These are phyloP conservation scores for Raffaelea deltoideospora DNA, from an alignment of 2,329 filamentous ascomycete genomes.

Conservation along the genomic window DNA sequence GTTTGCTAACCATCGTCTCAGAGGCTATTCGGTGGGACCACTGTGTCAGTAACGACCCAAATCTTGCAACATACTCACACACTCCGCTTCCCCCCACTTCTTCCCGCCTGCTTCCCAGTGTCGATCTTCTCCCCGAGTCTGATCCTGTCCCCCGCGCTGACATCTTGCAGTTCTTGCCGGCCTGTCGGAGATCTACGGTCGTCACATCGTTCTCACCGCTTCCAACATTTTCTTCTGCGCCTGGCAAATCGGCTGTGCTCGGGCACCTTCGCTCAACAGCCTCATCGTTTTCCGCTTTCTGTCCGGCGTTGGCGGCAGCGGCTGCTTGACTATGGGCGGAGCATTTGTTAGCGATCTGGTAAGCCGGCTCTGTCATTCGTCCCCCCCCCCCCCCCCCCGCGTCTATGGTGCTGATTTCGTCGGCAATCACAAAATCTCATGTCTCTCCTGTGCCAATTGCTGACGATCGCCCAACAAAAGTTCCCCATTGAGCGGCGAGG, in stretches of 20 bases:
- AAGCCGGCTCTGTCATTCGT: conserved; percentile 15
- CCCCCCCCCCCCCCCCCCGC: too few species aligned
- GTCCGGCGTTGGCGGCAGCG: conserved; percentile 9
- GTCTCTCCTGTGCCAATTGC: not conserved
- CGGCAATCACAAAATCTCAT: not conserved
- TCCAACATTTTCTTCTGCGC: conserved; percentile 50
- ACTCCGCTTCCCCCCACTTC: too few species aligned
- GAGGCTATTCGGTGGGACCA: conserved; percentile 43
- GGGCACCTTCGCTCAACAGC: conserved; percentile 35
- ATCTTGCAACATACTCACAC: too few species aligned
- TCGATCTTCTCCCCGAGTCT: conserved; percentile 40
- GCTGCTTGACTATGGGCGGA: conserved; percentile 9
- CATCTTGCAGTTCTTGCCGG: conserved; percentile 28
- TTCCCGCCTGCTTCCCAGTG: too few species aligned
- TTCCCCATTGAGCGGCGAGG: conserved; percentile 35
- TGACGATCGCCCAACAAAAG: too few species aligned
- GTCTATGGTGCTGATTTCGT: too few species aligned
- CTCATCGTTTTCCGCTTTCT: conserved; percentile 13
- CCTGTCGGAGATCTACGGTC: conserved; percentile 11
- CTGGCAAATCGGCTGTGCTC: conserved; percentile 52
- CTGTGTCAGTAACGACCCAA: conserved; percentile 44
- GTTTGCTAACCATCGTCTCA: not conserved
- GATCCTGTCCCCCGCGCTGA: conserved; percentile 22
- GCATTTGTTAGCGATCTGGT: conserved; percentile 7
- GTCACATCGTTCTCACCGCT: conserved; percentile 55